These are phyloP conservation scores for Syzygium grande DNA, from an alignment of 345 rosid genomes.

Conservation along the genomic window DNA sequence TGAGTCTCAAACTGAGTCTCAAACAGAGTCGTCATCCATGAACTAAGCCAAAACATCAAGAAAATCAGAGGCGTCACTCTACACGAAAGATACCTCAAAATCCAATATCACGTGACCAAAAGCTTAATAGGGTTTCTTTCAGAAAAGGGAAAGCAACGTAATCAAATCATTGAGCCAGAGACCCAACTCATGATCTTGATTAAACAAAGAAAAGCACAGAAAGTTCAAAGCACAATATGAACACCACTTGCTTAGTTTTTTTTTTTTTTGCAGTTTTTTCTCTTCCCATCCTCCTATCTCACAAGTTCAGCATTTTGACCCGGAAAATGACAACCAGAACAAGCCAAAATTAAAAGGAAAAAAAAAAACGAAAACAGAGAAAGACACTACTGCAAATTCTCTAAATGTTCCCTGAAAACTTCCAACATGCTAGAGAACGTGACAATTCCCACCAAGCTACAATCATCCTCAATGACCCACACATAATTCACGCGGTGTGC, in stretches of 20 bases:
- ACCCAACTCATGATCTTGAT: not conserved
- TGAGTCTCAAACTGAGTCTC: not conserved
- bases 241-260: not conserved
- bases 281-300: not conserved
- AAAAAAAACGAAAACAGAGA: not conserved
- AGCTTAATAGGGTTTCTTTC: not conserved
- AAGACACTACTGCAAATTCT: conserved; percentile 2
- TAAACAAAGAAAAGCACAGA: not conserved
- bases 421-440: conserved; percentile 57
- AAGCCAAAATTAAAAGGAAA: not conserved
- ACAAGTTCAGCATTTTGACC: not conserved
- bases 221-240: not conserved
- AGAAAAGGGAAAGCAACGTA: not conserved
- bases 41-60: not conserved
- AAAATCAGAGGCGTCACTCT: not conserved
- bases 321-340: not conserved
- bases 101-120: not conserved
- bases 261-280: not conserved
- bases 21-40: not conserved
- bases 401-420: conserved; percentile 55
- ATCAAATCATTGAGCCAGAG: not conserved
- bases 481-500: conserved; percentile 71
- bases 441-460: conserved; percentile 72
- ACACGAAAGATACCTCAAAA: not conserved
- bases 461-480: conserved; percentile 79